Evolutionary conservation across 148 eudicot genomes (phyloP).

Genomic region (Tetragonia tetragonoides): DNA sequence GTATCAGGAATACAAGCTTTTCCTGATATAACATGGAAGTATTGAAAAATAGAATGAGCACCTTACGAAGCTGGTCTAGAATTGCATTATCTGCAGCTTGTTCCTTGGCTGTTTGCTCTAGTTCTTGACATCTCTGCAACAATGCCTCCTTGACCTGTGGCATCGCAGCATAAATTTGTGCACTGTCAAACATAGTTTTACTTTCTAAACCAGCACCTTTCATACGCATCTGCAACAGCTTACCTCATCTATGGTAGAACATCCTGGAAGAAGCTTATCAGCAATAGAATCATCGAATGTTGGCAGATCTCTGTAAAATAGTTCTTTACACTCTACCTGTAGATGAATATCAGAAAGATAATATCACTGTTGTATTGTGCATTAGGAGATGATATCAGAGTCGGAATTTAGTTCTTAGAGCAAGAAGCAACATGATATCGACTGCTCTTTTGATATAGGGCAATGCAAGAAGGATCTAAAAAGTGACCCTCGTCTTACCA

Average conservation of each 20-base stretch:
- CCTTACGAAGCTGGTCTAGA: constrained; percentile 87
- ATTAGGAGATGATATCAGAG: neutral
- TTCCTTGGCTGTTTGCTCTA: constrained; percentile 90
- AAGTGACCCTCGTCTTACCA: no score
- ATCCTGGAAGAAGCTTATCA: constrained; percentile 77
- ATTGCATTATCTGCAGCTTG: constrained; percentile 98
- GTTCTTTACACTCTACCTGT: constrained; percentile 93
- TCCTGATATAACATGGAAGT: neutral
- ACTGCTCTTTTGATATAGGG: neutral
- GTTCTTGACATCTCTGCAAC: constrained; percentile 55
- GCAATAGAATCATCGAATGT: constrained; percentile 75
- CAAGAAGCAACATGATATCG: constrained; percentile 1
- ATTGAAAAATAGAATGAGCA: constrained; percentile 18
- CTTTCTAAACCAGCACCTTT: neutral
- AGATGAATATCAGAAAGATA: neutral
- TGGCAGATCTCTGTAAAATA: constrained; percentile 87
- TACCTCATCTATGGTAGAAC: constrained; percentile 74
- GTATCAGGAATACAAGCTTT: no score
- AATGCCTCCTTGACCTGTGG: constrained; percentile 67
- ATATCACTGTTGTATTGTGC: neutral
- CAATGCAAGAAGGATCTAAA: neutral
- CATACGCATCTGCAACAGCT: constrained; percentile 22
- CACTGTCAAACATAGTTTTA: neutral
- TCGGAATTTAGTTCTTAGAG: neutral
- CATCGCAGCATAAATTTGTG: constrained; percentile 10